Evolutionary conservation across 805 yeast species (phyloP).

Genomic region (Sporopachydermia lactativora): DNA sequence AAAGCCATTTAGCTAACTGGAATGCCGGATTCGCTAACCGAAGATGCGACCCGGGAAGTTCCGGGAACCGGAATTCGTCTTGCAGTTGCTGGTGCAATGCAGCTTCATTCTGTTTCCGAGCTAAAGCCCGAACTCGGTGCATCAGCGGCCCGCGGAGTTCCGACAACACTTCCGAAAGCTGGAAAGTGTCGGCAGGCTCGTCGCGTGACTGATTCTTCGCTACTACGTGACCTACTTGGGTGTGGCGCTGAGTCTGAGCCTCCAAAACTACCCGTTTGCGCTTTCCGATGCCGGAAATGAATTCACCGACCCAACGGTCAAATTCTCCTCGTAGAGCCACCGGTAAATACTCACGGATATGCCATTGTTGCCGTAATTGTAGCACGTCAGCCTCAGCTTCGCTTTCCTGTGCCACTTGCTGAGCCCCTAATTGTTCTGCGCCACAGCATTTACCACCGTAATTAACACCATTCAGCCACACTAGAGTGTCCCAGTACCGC

Average conservation of each 20-base stretch:
- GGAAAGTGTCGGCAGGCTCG: conserved; percentile 5
- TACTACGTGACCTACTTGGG: conserved; percentile 48
- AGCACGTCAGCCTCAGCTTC: conserved; percentile 21
- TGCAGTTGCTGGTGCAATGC: conserved; percentile 49
- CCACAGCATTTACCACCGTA: conserved; percentile 54
- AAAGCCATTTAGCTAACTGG: conserved; percentile 62
- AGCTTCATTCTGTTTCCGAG: conserved; percentile 58
- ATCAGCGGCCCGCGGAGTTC: conserved; percentile 48
- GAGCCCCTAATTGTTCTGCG: conserved; percentile 21
- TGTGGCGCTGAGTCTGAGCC: conserved; percentile 43
- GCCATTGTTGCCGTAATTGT: conserved; percentile 54
- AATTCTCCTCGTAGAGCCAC: conserved; percentile 65
- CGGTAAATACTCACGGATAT: conserved; percentile 61
- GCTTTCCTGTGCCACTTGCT: conserved; percentile 20
- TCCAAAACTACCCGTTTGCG: conserved; percentile 28
- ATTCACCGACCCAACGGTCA: conserved; percentile 72
- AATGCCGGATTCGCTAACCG: conserved; percentile 54
- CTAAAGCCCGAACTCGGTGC: conserved; percentile 50
- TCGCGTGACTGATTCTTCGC: conserved; percentile 21
- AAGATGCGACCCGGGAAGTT: conserved; percentile 59
- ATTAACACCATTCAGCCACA: conserved; percentile 92
- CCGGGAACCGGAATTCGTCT: conserved; percentile 59
- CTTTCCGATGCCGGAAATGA: conserved; percentile 54
- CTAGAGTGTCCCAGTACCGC: conserved; percentile 80
- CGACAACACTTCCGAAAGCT: conserved; percentile 31